Conservation (phyloP, 345 rosid species). For the Jatropha curcas region DNA sequence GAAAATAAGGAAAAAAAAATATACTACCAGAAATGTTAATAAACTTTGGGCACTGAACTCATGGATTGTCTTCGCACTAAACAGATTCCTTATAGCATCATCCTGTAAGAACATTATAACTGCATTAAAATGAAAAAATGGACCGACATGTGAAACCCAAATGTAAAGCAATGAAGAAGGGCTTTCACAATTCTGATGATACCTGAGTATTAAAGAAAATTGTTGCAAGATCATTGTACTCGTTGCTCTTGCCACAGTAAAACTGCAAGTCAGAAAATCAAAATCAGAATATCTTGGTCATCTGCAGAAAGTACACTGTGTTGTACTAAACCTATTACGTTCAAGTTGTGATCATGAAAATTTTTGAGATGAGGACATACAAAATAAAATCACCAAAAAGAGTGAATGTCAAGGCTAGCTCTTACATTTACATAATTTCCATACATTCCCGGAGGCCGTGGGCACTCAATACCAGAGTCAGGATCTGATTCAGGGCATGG, state of each 20-base stretch:
- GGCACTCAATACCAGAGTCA: constrained; percentile 78
- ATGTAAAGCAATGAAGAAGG: constrained; percentile 4
- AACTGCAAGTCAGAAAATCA: constrained; percentile 52
- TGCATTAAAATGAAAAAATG: constrained; percentile 1
- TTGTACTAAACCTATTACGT: background rate
- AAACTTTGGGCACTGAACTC: constrained; percentile 94
- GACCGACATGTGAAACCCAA: background rate
- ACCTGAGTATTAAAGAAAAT: constrained; percentile 99
- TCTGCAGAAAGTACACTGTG: background rate
- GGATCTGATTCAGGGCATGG: constrained; percentile 82
- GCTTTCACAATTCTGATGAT: constrained; percentile 1
- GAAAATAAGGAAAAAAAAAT: background rate
- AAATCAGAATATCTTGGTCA: constrained; percentile 10
- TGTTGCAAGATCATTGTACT: constrained; percentile 96
- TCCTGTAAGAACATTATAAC: constrained; percentile 51
- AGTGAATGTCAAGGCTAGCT: constrained; percentile 13
- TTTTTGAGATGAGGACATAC: background rate
- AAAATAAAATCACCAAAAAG: background rate
- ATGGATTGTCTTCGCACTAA: constrained; percentile 95
- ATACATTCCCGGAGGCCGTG: constrained; percentile 86
- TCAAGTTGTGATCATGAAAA: background rate
- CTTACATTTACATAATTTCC: constrained; percentile 97
- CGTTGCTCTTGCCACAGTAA: constrained; percentile 75
- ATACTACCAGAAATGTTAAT: constrained; percentile 83
- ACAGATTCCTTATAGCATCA: constrained; percentile 98